Evolutionary conservation across 345 rosid species (phyloP).

Genomic region (Moricandia moricandioides): DNA sequence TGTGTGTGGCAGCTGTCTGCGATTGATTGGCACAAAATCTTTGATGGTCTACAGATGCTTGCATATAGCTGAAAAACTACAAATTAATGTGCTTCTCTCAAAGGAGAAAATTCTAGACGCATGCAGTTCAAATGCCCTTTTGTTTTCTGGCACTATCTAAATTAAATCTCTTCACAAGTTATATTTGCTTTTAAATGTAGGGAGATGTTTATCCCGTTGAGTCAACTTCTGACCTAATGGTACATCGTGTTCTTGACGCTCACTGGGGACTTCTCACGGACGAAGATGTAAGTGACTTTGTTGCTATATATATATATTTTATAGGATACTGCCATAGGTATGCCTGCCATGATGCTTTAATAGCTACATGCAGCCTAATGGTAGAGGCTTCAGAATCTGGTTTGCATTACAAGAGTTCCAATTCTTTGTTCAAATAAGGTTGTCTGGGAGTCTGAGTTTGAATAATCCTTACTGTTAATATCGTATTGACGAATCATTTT

Average conservation of each 20-base stretch:
- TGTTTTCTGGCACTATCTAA: not conserved
- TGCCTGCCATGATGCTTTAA: not conserved
- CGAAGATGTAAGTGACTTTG: constrained; percentile 55
- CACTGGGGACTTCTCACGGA: constrained; percentile 81
- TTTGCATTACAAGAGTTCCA: constrained; percentile 7
- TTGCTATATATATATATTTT: not conserved
- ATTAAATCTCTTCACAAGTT: not conserved
- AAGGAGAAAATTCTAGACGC: constrained; percentile 7
- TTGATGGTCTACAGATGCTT: no score
- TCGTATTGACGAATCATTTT: not conserved
- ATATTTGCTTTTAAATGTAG: constrained; percentile 37
- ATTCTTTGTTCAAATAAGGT: not conserved
- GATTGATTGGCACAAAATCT: no score
- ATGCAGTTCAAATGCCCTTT: constrained; percentile 11
- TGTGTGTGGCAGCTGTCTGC: no score
- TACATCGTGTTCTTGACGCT: constrained; percentile 71
- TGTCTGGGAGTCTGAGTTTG: not conserved
- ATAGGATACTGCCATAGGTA: not conserved
- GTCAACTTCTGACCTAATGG: constrained; percentile 41
- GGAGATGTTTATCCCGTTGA: constrained; percentile 88
- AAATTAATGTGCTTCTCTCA: not conserved
- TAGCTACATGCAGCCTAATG: not conserved
- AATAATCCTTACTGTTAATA: not conserved
- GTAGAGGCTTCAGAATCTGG: constrained; percentile 7
- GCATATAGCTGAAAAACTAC: not conserved